These are phyloP conservation scores for Yarrowia sp. DNA, from an alignment of 805 yeast species.

Conservation along the genomic window DNA sequence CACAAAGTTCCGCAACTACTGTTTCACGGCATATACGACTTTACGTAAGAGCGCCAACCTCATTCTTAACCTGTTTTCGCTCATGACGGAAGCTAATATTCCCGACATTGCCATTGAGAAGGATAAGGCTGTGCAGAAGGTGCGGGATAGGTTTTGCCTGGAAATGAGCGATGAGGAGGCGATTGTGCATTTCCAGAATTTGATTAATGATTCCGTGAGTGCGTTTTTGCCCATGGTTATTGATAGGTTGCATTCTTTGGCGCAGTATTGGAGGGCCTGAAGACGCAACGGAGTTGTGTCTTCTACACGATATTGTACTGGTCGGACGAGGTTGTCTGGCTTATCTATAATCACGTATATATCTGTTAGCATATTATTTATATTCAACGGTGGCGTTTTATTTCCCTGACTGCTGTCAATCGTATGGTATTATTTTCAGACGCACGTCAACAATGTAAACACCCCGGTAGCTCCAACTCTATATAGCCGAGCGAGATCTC, in stretches of 20 bases:
- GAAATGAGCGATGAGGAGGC: conserved; percentile 97
- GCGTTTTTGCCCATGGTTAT: conserved; percentile 94
- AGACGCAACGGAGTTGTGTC: too few relatives aligned
- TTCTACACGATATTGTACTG: too few relatives aligned
- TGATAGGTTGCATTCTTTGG: conserved; percentile 89
- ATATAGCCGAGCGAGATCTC: conserved; percentile 15
- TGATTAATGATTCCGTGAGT: conserved; percentile 90
- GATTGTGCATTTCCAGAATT: conserved; percentile 85
- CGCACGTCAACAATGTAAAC: background rate
- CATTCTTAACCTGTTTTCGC: conserved; percentile 83
- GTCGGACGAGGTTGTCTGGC: too few relatives aligned
- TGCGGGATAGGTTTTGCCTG: conserved; percentile 88
- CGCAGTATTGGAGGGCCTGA: conserved; percentile 97
- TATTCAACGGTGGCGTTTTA: background rate
- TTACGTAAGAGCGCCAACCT: conserved; percentile 84
- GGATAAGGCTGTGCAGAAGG: conserved; percentile 81
- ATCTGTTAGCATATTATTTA: background rate
- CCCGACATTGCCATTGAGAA: conserved; percentile 88
- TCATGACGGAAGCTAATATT: conserved; percentile 90
- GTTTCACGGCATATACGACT: conserved; percentile 91
- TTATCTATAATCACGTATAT: too few relatives aligned
- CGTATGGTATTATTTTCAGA: background rate
- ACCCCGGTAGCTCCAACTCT: background rate
- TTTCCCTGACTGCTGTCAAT: background rate
- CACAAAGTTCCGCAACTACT: conserved; percentile 82